Evolutionary conservation across 306 rosid species (phyloP).

Genomic region (Glycine tomentella): DNA sequence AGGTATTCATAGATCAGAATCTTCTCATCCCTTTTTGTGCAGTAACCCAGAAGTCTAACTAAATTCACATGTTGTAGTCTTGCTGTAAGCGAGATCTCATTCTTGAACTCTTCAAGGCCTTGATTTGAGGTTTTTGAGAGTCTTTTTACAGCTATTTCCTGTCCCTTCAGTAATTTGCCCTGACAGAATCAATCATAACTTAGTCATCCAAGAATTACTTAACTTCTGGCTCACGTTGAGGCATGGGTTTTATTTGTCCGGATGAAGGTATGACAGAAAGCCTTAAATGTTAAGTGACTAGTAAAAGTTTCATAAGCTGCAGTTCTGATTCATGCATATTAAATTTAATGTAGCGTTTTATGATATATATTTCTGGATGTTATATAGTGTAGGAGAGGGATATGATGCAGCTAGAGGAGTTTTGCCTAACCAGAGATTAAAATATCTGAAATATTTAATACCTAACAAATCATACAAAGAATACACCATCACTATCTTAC

Average conservation of each 20-base stretch:
- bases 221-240: no score
- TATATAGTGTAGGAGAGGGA: no score
- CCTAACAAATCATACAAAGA: slow-evolving; percentile 4
- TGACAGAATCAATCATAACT: slow-evolving; percentile 42
- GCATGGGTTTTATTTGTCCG: no score
- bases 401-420: neutral
- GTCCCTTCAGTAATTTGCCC: slow-evolving; percentile 58
- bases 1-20: slow-evolving; percentile 62
- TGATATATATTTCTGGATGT: no score
- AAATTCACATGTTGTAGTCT: slow-evolving; percentile 65
- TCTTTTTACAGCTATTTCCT: slow-evolving; percentile 60
- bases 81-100: slow-evolving; percentile 60
- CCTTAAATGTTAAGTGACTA: no score
- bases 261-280: no score
- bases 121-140: slow-evolving; percentile 61
- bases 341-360: no score
- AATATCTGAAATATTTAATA: slow-evolving; percentile 4
- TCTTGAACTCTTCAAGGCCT: slow-evolving; percentile 60
- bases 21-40: slow-evolving; percentile 57
- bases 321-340: no score
- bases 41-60: slow-evolving; percentile 61
- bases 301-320: no score
- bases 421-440: slow-evolving; percentile 4
- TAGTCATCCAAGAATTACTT: no score
- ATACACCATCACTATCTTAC: neutral